Percentiles rank a stretch among this genome's conserved stretches.
phyloP scores from a whole-genome alignment of 139 green algal genomes.

The Ostreobium quekettii region DNA sequence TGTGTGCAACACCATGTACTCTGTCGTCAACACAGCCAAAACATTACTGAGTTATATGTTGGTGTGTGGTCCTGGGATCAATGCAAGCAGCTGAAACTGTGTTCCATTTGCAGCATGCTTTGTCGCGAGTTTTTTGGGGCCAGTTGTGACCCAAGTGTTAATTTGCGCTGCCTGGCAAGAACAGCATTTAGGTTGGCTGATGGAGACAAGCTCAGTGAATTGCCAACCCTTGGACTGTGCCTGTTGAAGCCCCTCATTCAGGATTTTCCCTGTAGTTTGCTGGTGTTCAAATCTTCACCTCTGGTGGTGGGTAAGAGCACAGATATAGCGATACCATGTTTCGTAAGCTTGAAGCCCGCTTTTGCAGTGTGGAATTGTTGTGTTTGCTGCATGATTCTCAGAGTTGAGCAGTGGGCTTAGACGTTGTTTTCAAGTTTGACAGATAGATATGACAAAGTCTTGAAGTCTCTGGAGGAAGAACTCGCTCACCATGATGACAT shows the following conservation, averaged over 20 bases:
- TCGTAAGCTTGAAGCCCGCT: not conserved
- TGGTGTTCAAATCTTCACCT: not conserved
- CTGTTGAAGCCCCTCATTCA: not conserved
- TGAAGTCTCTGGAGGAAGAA: not conserved
- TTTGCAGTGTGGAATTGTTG: not conserved
- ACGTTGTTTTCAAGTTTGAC: not conserved
- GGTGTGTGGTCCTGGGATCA: too few species aligned
- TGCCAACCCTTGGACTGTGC: too few species aligned
- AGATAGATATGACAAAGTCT: not conserved
- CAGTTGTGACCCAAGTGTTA: too few species aligned
- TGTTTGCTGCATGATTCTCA: not conserved
- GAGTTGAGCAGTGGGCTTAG: not conserved
- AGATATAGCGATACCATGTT: not conserved
- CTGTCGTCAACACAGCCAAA: too few species aligned
- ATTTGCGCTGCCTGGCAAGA: too few species aligned
- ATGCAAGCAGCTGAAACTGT: too few species aligned
- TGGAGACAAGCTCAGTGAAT: too few species aligned
- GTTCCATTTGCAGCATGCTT: too few species aligned
- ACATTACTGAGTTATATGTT: too few species aligned
- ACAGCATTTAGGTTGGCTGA: too few species aligned
- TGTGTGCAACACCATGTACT: too few species aligned
- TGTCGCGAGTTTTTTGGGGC: too few species aligned
- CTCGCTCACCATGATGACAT: slow-evolving; percentile 6
- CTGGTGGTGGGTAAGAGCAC: not conserved
- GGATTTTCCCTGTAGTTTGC: not conserved